Conservation (phyloP, 495 filamentous ascomycete genomes). For the Tuber microsphaerosporum region DNA sequence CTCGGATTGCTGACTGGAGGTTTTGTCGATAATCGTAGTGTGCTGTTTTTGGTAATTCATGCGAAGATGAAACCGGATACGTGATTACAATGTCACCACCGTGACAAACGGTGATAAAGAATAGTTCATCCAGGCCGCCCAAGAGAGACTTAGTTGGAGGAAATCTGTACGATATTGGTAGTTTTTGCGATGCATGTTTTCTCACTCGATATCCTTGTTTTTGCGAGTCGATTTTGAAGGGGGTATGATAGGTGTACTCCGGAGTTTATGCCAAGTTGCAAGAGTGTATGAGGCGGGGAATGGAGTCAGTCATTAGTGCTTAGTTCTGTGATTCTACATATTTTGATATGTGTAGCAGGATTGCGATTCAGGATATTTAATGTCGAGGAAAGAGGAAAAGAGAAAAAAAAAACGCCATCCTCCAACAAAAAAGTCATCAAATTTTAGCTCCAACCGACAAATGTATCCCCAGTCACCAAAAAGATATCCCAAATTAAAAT, state of each 20-base stretch:
- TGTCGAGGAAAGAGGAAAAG: background rate
- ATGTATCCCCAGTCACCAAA: background rate
- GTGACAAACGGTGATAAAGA: background rate
- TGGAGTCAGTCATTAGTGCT: background rate
- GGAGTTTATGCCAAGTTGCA: background rate
- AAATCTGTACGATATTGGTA: background rate
- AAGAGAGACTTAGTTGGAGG: background rate
- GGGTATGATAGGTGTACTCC: background rate
- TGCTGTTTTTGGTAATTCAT: background rate
- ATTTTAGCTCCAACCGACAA: background rate
- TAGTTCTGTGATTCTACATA: background rate
- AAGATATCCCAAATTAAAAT: background rate
- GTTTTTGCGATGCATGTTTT: background rate
- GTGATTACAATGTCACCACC: background rate
- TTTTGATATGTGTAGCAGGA: background rate
- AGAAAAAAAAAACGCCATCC: background rate
- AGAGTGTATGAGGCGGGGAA: background rate
- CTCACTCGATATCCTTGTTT: background rate
- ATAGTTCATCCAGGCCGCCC: background rate
- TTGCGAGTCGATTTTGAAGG: background rate
- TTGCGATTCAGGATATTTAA: background rate
- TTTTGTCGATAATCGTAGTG: background rate
- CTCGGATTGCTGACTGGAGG: background rate
- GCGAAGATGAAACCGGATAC: background rate
- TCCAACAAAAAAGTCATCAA: background rate